Evolutionary conservation across 768 basidiomycete genomes (phyloP).

Genomic region (Mrakia frigida): DNA sequence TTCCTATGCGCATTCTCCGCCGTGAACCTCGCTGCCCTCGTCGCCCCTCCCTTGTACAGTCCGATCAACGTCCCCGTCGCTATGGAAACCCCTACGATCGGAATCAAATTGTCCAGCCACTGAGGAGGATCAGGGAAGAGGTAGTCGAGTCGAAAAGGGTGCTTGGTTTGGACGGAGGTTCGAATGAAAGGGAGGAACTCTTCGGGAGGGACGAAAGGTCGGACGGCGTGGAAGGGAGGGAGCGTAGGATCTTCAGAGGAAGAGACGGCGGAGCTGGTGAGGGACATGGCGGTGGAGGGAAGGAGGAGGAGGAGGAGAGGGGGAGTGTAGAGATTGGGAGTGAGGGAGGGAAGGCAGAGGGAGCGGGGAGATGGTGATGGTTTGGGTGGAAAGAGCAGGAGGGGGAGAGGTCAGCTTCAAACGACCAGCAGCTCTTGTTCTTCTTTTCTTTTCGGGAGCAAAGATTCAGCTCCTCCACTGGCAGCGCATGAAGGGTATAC

Average conservation of each 20-base stretch:
- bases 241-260: background rate
- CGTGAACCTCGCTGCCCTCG: background rate
- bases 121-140: background rate
- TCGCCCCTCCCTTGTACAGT: background rate
- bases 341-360: too few species aligned
- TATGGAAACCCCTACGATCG: background rate
- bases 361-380: too few species aligned
- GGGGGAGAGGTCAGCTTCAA: too few species aligned
- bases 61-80: background rate
- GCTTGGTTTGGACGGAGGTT: background rate
- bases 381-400: too few species aligned
- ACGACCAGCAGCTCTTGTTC: too few species aligned
- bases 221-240: background rate
- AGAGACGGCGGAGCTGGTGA: background rate
- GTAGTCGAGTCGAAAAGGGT: background rate
- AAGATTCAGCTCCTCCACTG: too few species aligned
- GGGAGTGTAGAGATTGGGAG: too few species aligned
- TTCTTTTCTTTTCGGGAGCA: too few species aligned
- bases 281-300: background rate
- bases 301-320: too few species aligned
- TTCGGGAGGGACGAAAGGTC: background rate
- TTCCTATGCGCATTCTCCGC: slow-evolving; percentile 5
- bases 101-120: background rate
- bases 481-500: too few species aligned
- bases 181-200: background rate